Evolutionary conservation across 257 asterid species (phyloP).

Genomic region (Linaria vulgaris): DNA sequence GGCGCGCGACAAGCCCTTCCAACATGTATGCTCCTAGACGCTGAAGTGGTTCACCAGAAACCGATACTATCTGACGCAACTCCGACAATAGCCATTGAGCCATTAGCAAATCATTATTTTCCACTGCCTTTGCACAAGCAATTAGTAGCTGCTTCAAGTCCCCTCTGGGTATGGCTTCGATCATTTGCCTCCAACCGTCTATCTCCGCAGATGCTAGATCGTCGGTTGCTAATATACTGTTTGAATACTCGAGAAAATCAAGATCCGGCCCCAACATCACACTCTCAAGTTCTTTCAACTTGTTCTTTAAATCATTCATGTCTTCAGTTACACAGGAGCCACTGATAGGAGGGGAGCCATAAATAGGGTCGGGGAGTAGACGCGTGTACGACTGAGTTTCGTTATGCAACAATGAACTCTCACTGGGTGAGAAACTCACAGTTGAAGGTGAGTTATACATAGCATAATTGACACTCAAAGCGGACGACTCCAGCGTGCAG

Average conservation of each 20-base stretch:
- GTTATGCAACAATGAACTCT: constrained; percentile 51
- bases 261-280: constrained; percentile 81
- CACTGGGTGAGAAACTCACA: constrained; percentile 49
- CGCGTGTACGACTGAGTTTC: constrained; percentile 36
- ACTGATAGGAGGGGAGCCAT: constrained; percentile 48
- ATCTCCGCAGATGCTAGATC: constrained; percentile 43
- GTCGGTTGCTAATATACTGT: constrained; percentile 12
- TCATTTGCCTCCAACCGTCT: constrained; percentile 65
- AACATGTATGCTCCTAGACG: constrained; percentile 87
- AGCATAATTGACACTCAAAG: constrained; percentile 32
- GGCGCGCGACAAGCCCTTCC: constrained; percentile 78
- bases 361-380: constrained; percentile 39
- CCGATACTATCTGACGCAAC: constrained; percentile 71
- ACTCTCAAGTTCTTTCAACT: constrained; percentile 66
- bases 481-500: constrained; percentile 73
- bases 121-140: constrained; percentile 74
- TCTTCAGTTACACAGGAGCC: constrained; percentile 55
- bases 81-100: constrained; percentile 72
- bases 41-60: constrained; percentile 82
- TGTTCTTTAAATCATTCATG: constrained; percentile 47
- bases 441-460: constrained; percentile 41
- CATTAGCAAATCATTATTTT: constrained; percentile 51
- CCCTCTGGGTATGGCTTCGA: constrained; percentile 59
- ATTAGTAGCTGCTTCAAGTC: constrained; percentile 72
- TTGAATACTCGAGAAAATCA: constrained; percentile 41